Evolutionary conservation across 2,329 filamentous ascomycete species (phyloP).

Genomic region (Aspergillus japonicus): DNA sequence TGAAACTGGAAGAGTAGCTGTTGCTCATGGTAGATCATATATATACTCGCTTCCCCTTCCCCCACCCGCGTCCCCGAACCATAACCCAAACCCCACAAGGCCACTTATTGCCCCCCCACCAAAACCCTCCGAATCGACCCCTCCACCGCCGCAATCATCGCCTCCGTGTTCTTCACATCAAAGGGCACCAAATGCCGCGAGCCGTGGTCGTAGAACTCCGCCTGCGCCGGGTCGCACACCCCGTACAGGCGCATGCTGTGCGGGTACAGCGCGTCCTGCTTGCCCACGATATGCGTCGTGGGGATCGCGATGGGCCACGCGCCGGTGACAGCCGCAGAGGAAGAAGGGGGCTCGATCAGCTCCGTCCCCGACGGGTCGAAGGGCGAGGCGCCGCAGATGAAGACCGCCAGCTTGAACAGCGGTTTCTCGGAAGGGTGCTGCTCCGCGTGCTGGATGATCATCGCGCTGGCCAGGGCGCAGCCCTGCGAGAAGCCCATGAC

Average conservation of each 20-base stretch:
- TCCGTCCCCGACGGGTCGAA: conserved; percentile 26
- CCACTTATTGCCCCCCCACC: background rate
- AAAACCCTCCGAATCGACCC: conserved; percentile 25
- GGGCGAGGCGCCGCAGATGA: conserved; percentile 30
- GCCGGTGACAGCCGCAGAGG: too few species aligned
- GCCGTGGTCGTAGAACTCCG: conserved; percentile 38
- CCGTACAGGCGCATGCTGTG: conserved; percentile 30
- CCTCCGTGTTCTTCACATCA: conserved; percentile 29
- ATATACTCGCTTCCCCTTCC: background rate
- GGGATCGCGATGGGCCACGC: conserved; percentile 29
- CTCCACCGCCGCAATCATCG: conserved; percentile 28
- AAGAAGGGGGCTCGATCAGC: conserved; percentile 3
- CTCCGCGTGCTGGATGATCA: conserved; percentile 26
- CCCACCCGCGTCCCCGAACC: too few species aligned
- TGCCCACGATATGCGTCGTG: conserved; percentile 41
- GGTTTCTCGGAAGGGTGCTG: conserved; percentile 18
- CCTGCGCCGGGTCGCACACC: conserved; percentile 34
- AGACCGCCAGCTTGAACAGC: conserved; percentile 32
- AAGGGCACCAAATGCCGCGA: conserved; percentile 36
- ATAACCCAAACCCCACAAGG: too few species aligned
- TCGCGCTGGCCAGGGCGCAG: conserved; percentile 27
- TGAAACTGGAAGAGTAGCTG: background rate
- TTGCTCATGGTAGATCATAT: too few species aligned
- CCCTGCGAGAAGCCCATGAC: conserved; percentile 37
- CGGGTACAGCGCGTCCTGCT: conserved; percentile 33